Conservation (phyloP, 169 alveolate genomes). For the Eimeria maxima region DNA sequence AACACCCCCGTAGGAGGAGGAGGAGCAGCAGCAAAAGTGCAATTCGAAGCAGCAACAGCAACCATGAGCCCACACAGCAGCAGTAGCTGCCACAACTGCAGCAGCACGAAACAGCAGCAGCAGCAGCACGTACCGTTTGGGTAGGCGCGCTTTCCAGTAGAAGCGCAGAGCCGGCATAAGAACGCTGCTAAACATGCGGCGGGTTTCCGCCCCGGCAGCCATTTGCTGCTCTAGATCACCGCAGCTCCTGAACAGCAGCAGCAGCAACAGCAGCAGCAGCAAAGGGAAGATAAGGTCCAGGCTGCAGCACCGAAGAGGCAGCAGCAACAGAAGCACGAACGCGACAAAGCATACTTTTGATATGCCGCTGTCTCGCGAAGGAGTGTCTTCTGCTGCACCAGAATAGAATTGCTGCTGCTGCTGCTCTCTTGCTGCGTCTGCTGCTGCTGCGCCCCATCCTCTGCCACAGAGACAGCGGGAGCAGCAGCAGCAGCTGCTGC, state of each 20-base stretch:
- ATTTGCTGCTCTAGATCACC: constrained; percentile 1
- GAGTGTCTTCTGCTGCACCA: background rate
- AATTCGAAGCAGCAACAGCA: no score
- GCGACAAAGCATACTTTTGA: background rate
- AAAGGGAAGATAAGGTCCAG: background rate
- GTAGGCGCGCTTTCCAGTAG: constrained; percentile 41
- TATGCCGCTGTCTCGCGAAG: constrained; percentile 6
- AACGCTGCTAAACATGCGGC: constrained; percentile 48
- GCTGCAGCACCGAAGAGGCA: background rate
- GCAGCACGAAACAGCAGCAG: constrained; percentile 4
- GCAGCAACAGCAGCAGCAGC: constrained; percentile 58
- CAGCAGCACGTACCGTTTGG: constrained; percentile 47
- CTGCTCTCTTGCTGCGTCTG: background rate
- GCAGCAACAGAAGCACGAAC: background rate
- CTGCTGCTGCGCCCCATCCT: constrained; percentile 11
- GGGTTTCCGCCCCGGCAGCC: constrained; percentile 49
- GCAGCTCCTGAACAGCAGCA: no score
- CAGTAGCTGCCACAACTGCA: background rate
- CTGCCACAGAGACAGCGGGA: no score
- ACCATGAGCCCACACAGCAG: background rate
- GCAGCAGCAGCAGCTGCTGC: background rate
- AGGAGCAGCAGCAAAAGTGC: no score
- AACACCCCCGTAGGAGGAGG: background rate
- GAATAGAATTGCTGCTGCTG: constrained; percentile 12
- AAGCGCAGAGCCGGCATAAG: constrained; percentile 44